These are phyloP conservation scores for Tilletia setariae DNA, from an alignment of 1,284 basidiomycete species.

Conservation along the genomic window DNA sequence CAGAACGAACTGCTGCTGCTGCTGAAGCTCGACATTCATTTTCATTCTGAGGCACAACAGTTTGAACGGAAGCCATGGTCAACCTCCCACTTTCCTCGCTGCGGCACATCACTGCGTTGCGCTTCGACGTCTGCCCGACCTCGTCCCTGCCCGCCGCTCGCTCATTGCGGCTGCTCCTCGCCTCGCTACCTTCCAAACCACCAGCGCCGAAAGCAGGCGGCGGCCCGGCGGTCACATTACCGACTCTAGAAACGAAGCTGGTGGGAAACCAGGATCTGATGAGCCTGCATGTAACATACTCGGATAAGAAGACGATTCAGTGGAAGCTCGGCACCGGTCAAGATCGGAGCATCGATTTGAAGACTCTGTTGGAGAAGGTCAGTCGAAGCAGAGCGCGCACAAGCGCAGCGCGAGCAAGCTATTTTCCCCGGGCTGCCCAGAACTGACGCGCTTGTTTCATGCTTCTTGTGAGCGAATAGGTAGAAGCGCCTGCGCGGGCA, in stretches of 20 bases:
- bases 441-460: not conserved
- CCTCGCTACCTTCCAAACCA: conserved; percentile 5
- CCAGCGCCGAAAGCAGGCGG: not conserved
- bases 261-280: not conserved
- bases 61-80: not conserved
- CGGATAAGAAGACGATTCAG: conserved; percentile 3
- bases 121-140: conserved; percentile 7
- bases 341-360: conserved; percentile 1
- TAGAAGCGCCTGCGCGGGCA: not conserved
- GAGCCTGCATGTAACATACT: not conserved
- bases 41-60: not conserved
- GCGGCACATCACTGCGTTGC: conserved; percentile 13
- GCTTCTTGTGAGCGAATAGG: not conserved
- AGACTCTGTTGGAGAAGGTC: conserved; percentile 12
- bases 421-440: not conserved
- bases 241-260: not conserved
- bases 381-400: not conserved
- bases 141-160: not conserved
- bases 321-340: conserved; percentile 1
- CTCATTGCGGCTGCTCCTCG: not conserved
- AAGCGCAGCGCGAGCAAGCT: not conserved
- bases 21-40: too few relatives aligned
- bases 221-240: not conserved
- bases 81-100: conserved; percentile 6
- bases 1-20: too few relatives aligned